A percentile compares a stretch with the other conserved stretches of the same genome.
These are phyloP conservation scores for Xanthoconium purpureum DNA, from an alignment of 768 basidiomycete species.

Conservation along the genomic window DNA sequence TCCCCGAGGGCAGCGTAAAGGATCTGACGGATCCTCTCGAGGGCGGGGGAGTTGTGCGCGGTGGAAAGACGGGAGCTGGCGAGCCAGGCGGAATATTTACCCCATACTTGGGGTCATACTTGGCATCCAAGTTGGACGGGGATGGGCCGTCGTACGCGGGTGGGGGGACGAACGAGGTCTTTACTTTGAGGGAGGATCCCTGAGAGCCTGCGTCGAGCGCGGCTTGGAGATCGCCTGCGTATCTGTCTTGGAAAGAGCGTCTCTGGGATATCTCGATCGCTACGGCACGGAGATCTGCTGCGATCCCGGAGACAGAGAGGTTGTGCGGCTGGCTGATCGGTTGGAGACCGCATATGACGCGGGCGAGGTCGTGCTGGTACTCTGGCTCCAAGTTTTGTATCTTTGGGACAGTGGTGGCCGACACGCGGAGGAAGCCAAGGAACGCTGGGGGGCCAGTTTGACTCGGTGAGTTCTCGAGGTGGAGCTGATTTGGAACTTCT, in stretches of 20 bases:
- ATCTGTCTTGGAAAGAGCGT: constrained; percentile 79
- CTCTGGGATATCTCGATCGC: constrained; percentile 86
- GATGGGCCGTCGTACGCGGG: constrained; percentile 52
- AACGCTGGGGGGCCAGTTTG: constrained; percentile 75
- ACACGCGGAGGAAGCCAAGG: constrained; percentile 65
- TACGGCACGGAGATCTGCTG: constrained; percentile 80
- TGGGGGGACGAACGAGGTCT: constrained; percentile 68
- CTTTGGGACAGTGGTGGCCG: constrained; percentile 60
- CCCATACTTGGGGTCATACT: constrained; percentile 4
- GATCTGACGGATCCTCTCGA: constrained; percentile 82
- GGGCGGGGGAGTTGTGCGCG: constrained; percentile 48
- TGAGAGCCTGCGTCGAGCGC: constrained; percentile 63
- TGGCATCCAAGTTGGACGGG: constrained; percentile 7
- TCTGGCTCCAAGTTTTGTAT: constrained; percentile 65
- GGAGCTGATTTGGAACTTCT: constrained; percentile 44
- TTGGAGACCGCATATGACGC: constrained; percentile 66
- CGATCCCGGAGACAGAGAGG: constrained; percentile 52
- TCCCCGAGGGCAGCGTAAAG: constrained; percentile 80
- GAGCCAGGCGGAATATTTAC: constrained; percentile 11
- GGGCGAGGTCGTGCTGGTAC: constrained; percentile 77
- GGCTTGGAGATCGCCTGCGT: constrained; percentile 70
- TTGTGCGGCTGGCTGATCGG: constrained; percentile 41
- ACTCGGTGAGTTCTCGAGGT: constrained; percentile 56
- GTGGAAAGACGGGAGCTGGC: constrained; percentile 31
- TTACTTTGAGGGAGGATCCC: constrained; percentile 35